Evolutionary conservation across 2,329 filamentous ascomycete species (phyloP), one percentile per base, ranked within the genome.

Genomic region (Pestalotiopsis sp.): DNA sequence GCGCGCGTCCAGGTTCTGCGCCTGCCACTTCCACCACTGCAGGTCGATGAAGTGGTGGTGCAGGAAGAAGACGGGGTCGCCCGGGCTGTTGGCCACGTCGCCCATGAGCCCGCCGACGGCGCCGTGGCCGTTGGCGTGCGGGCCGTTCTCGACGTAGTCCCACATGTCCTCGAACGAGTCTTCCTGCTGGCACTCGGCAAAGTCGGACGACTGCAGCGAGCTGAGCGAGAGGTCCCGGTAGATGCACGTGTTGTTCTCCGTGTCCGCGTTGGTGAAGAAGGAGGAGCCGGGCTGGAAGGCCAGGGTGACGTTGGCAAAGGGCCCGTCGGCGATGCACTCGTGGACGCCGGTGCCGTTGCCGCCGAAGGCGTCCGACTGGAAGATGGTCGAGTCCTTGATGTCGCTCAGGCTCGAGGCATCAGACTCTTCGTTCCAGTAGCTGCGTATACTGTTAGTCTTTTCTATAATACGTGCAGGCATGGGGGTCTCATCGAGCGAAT

Each of bases 31-130:
- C 71, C 76, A 73, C 76, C 75, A 76, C 12, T 74, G 64, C n/a
- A 71, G 71, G 68, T 76, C 76, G 52, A 78, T 67, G 49, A 71
- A 72, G 38, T 68, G 66, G 70, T 75, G 76, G 70, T 79, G 78
- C 67, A 80, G 17, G 73, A 75, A 80, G 67, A 81, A 81, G 20
- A 81, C 23, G 0, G 79, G 75, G 60, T 77, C 76, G 1, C 71
- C 73, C 0, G 74, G 75, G 7, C 74, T 77, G 14, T 56, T 61
- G 20, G 41, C 60, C 23, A 58, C 31, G 52, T 66, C 45, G 14
- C 14, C n/a, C 38, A 64, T 41, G 20, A 27, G 20, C 17, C 59
- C 59, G 59, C 52, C 52, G 23, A 57, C 23, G 9, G n/a, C 52
- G 52, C 52, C 52, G 23, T 57, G 52, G 17, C 52, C 52, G 23